These are phyloP conservation scores for Daldinia sp. DNA, from an alignment of 2,329 filamentous ascomycete species.

Conservation along the genomic window DNA sequence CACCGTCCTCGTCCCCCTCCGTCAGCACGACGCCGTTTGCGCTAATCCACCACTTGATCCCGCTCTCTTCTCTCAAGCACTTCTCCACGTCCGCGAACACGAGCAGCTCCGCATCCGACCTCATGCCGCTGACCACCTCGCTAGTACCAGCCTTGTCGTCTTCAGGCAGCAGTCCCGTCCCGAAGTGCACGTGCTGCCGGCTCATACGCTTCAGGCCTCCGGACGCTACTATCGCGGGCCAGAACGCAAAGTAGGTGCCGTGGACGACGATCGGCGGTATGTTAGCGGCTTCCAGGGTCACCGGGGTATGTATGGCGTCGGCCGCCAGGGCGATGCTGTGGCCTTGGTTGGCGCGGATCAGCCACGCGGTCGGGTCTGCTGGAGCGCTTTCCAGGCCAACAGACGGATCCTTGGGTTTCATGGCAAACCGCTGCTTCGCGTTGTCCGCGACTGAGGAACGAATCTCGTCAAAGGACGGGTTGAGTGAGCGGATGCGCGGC, in stretches of 20 bases:
- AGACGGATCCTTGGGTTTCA: slow-evolving; percentile 64
- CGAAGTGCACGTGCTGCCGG: slow-evolving; percentile 90
- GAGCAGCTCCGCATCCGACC: slow-evolving; percentile 69
- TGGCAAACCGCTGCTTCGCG: slow-evolving; percentile 89
- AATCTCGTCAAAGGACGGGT: slow-evolving; percentile 80
- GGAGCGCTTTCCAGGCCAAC: slow-evolving; percentile 37
- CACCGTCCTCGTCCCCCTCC: slow-evolving; percentile 64
- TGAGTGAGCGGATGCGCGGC: slow-evolving; percentile 69
- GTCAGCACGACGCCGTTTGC: slow-evolving; percentile 80
- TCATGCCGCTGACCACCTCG: slow-evolving; percentile 80
- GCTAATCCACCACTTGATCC: slow-evolving; percentile 78
- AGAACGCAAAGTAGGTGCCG: slow-evolving; percentile 86
- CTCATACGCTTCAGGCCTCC: slow-evolving; percentile 85
- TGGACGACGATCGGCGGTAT: slow-evolving; percentile 78
- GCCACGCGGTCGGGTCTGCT: slow-evolving; percentile 70
- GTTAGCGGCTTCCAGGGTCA: slow-evolving; percentile 66
- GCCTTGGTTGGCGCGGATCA: slow-evolving; percentile 95
- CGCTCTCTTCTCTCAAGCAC: slow-evolving; percentile 65
- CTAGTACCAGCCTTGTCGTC: slow-evolving; percentile 27
- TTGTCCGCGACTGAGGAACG: slow-evolving; percentile 73
- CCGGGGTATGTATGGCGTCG: slow-evolving; percentile 73
- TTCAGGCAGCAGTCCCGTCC: slow-evolving; percentile 70
- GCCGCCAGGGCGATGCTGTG: slow-evolving; percentile 82
- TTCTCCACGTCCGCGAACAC: slow-evolving; percentile 68
- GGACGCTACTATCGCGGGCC: slow-evolving; percentile 74